A percentile compares a stretch with the other conserved stretches of the same genome.
These are phyloP conservation scores for Dioscorea zingiberensis DNA, from an alignment of 106 monocot species.

Conservation along the genomic window DNA sequence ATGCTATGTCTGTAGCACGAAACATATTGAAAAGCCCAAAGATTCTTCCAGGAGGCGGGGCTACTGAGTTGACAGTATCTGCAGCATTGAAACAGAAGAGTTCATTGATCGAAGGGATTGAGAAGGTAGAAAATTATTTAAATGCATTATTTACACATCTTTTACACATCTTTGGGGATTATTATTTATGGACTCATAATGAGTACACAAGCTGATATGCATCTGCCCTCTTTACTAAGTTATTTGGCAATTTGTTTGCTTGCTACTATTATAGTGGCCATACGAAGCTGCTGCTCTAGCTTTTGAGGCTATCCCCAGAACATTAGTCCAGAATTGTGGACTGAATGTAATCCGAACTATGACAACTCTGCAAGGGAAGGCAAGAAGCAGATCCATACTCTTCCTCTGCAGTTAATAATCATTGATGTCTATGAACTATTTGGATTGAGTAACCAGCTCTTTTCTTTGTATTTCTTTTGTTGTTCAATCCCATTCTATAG, in stretches of 20 bases:
- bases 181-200: no score
- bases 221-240: no score
- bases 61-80: conserved; percentile 85
- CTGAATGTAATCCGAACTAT: conserved; percentile 89
- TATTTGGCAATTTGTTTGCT: not conserved
- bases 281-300: conserved; percentile 99
- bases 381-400: conserved; percentile 7
- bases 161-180: no score
- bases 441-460: no score
- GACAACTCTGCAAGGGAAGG: conserved; percentile 99
- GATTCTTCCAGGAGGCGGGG: conserved; percentile 94
- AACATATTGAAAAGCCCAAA: conserved; percentile 96
- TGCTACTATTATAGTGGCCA: conserved; percentile 58
- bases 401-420: no score
- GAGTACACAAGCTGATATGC: no score
- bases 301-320: conserved; percentile 93
- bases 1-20: conserved; percentile 89
- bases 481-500: conserved; percentile 18
- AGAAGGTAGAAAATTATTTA: conserved; percentile 45
- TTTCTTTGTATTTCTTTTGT: not conserved
- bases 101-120: conserved; percentile 93
- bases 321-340: conserved; percentile 93
- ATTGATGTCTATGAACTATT: no score
- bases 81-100: conserved; percentile 91
- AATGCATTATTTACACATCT: no score